These are phyloP conservation scores for Mallotus nudiflorus DNA, from an alignment of 345 rosid genomes.

Conservation along the genomic window DNA sequence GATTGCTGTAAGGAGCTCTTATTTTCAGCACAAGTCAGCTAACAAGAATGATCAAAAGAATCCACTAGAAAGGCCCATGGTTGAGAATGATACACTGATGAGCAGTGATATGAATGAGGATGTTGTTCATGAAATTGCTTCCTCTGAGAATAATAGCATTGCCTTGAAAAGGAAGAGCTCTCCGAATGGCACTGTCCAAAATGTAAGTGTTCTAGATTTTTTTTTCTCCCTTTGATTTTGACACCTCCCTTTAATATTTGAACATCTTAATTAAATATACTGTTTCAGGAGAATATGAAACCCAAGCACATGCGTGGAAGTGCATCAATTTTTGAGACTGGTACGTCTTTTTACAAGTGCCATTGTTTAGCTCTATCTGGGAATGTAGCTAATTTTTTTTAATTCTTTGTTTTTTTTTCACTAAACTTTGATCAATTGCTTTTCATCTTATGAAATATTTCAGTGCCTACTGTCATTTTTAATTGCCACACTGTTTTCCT, in stretches of 20 bases:
- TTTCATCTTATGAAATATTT: too few relatives aligned
- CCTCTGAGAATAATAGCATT: slow-evolving; percentile 26
- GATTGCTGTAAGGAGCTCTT: slow-evolving; percentile 21
- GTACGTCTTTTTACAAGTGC: slow-evolving; percentile 25
- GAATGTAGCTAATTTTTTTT: background rate
- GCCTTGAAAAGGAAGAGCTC: slow-evolving; percentile 61
- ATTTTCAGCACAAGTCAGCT: slow-evolving; percentile 17
- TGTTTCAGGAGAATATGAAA: slow-evolving; percentile 58
- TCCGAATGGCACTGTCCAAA: slow-evolving; percentile 35
- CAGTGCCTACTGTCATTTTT: background rate
- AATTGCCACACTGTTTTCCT: background rate
- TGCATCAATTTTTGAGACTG: slow-evolving; percentile 38
- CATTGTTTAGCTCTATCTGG: background rate
- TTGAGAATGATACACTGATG: slow-evolving; percentile 4
- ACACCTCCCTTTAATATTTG: background rate
- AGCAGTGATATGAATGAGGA: slow-evolving; percentile 16
- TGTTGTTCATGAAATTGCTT: slow-evolving; percentile 18
- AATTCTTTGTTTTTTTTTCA: slow-evolving; percentile 1
- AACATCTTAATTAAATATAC: slow-evolving; percentile 18
- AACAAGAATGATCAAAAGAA: slow-evolving; percentile 13
- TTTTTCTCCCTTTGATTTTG: background rate
- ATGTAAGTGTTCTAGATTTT: slow-evolving; percentile 40
- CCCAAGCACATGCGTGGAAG: slow-evolving; percentile 44
- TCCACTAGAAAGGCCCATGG: background rate
- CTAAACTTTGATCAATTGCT: background rate